Evolutionary conservation across 129 eudicot species (phyloP).

Genomic region (Pittosporum tobira): DNA sequence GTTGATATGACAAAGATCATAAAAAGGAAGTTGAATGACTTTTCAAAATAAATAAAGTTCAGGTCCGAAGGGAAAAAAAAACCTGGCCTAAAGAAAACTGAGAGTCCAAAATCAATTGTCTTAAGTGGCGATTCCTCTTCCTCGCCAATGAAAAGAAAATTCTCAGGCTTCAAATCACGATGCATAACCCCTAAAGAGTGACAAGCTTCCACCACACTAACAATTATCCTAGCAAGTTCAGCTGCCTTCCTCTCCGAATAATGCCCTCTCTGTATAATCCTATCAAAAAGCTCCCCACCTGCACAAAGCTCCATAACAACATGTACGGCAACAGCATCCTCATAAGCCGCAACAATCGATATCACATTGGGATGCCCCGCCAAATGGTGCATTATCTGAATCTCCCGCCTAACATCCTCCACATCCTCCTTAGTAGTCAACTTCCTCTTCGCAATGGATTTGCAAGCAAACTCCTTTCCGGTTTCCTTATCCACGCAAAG

Average conservation of each 20-base stretch:
- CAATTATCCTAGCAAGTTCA: constrained; percentile 60
- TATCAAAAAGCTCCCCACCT: constrained; percentile 90
- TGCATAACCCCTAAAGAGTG: constrained; percentile 99
- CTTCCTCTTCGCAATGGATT: constrained; percentile 79
- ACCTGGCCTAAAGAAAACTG: constrained; percentile 90
- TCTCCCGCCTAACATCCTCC: constrained; percentile 77
- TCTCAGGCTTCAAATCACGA: constrained; percentile 91
- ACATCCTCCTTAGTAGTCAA: constrained; percentile 54
- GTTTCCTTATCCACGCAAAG: constrained; percentile 60
- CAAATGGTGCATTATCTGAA: constrained; percentile 85
- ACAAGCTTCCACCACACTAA: constrained; percentile 66
- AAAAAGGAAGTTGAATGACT: neutral
- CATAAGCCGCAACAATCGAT: constrained; percentile 70
- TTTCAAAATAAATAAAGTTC: no score
- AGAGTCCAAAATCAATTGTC: constrained; percentile 80
- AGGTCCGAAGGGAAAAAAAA: constrained; percentile 4
- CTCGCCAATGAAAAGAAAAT: constrained; percentile 64
- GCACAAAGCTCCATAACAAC: constrained; percentile 78
- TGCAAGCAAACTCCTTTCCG: constrained; percentile 68
- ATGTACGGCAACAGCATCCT: constrained; percentile 83
- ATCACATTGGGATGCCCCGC: constrained; percentile 60
- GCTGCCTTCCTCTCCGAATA: constrained; percentile 83
- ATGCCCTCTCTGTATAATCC: constrained; percentile 66
- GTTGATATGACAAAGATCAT: neutral
- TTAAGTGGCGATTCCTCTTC: constrained; percentile 76